These are phyloP conservation scores for Pleurostoma richardsiae DNA, from an alignment of 2,329 filamentous ascomycete genomes.

Conservation along the genomic window DNA sequence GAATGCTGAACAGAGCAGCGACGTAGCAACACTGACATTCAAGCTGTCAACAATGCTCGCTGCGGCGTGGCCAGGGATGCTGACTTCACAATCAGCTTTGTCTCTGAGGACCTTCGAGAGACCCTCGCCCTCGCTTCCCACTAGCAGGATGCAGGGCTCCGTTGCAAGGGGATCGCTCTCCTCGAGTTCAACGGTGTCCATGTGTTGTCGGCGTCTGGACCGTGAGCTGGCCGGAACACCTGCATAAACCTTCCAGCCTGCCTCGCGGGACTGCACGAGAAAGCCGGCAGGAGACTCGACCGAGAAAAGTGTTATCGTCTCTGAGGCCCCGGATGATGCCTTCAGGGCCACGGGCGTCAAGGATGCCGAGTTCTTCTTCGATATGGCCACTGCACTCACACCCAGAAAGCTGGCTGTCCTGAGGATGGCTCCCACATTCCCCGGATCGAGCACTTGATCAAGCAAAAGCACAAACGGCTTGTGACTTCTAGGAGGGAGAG, in stretches of 20 bases:
- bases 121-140: slow-evolving; percentile 79
- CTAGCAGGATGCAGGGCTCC: slow-evolving; percentile 70
- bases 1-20: slow-evolving; percentile 68
- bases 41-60: slow-evolving; percentile 71
- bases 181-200: slow-evolving; percentile 46
- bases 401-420: slow-evolving; percentile 89
- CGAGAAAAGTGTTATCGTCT: slow-evolving; percentile 70
- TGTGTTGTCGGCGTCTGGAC: slow-evolving; percentile 30
- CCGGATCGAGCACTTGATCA: slow-evolving; percentile 76
- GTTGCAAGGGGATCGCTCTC: slow-evolving; percentile 45
- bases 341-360: slow-evolving; percentile 78
- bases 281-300: slow-evolving; percentile 66
- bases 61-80: slow-evolving; percentile 55
- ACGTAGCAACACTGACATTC: slow-evolving; percentile 88
- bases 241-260: slow-evolving; percentile 81
- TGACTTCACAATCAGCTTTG: slow-evolving; percentile 59
- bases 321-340: slow-evolving; percentile 81
- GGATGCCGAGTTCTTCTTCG: slow-evolving; percentile 66
- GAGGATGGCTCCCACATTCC: slow-evolving; percentile 85
- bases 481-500: slow-evolving; percentile 32
- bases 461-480: slow-evolving; percentile 70
- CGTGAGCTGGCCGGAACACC: slow-evolving; percentile 50
- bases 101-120: slow-evolving; percentile 59
- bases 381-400: slow-evolving; percentile 75
- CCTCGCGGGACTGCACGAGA: slow-evolving; percentile 57